Evolutionary conservation across 1,284 basidiomycete genomes (phyloP).

Genomic region (Malassezia pachydermatis): DNA sequence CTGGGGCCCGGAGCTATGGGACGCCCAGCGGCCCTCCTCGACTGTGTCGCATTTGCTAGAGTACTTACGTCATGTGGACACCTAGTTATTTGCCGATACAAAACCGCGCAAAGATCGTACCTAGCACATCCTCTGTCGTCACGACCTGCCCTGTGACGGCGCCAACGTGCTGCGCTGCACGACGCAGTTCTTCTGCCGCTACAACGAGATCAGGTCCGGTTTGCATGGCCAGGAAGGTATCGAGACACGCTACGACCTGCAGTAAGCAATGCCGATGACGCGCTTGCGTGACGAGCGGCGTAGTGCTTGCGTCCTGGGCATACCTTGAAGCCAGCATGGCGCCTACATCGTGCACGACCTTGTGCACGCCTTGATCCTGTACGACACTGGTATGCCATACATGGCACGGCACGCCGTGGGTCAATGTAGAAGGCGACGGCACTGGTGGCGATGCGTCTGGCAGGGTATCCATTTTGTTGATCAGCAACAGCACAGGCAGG

Average conservation of each 20-base stretch:
- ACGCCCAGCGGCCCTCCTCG: not conserved
- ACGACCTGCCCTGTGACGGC: constrained; percentile 61
- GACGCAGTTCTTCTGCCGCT: constrained; percentile 72
- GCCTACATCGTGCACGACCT: constrained; percentile 58
- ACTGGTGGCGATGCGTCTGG: too few relatives aligned
- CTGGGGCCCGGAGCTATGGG: not conserved
- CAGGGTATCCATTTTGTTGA: constrained; percentile 69
- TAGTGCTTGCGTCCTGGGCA: constrained; percentile 38
- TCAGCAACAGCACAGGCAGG: constrained; percentile 52
- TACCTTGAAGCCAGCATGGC: constrained; percentile 56
- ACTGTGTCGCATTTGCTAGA: not conserved
- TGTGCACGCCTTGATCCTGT: constrained; percentile 55
- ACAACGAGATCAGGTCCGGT: constrained; percentile 60
- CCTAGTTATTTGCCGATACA: constrained; percentile 31
- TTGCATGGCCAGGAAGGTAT: constrained; percentile 53
- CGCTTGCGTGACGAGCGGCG: constrained; percentile 65
- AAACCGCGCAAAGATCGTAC: constrained; percentile 62
- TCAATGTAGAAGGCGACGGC: too few relatives aligned
- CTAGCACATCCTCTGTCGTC: constrained; percentile 67
- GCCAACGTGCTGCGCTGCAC: constrained; percentile 69
- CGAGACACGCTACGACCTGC: constrained; percentile 57
- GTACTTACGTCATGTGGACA: too few relatives aligned
- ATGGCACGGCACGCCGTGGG: not conserved
- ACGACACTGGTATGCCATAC: constrained; percentile 59
- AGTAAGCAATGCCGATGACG: constrained; percentile 68